Base-by-base conservation (phyloP, 352 stramenopile species). In the Globisporangium perplexum region DNA sequence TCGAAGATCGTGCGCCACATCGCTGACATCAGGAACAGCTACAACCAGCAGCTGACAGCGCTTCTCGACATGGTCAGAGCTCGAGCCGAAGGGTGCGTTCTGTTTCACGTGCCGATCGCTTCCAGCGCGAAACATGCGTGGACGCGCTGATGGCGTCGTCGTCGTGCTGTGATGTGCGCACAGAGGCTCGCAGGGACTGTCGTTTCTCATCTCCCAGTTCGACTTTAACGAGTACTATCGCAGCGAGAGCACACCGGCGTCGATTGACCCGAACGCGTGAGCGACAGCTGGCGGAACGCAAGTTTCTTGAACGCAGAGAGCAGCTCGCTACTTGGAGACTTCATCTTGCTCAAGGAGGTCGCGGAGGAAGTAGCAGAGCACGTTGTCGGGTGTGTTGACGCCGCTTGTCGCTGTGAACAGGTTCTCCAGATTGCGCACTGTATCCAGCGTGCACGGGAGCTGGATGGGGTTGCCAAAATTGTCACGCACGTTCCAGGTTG, bases 201-300 rank as follows among this genome's bases (percentile, higher is more conserved):
- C 83, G 10, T 96, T 91, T 39, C 68, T 96, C 10, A 74, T 88
- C 39, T 91, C 90, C 10, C 88, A 88, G 8, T 92, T 97, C 42
- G 89, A 97, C 62, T 97, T 97, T 59, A 97, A 96, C 59, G 84
- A 95, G 65, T 96, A 77, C 45, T 97, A 97, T 28, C 64, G 67
- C 41, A 77, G 71, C 30, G 88, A 90, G 53, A 71, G 58, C 18
- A 52, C 65, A 20, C 65, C 77, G 38, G 30, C 55, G 6, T n/a
- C 31, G 6, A 68, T 67, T 45, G 74, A 81, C 30, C 36, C 53
- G 43, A 72, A 86, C 30, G 75, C 86, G 56, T 87, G 63, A 71
- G 46, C 23, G 39, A 10, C 38, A 38, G 6, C 39, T 46, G 15
- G 8, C 22, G 15, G 11, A 15, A 36, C 26, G 23, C 15, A 17